These are phyloP conservation scores for Ceratobasidium sp. DNA, from an alignment of 1,284 basidiomycete species.

Conservation along the genomic window DNA sequence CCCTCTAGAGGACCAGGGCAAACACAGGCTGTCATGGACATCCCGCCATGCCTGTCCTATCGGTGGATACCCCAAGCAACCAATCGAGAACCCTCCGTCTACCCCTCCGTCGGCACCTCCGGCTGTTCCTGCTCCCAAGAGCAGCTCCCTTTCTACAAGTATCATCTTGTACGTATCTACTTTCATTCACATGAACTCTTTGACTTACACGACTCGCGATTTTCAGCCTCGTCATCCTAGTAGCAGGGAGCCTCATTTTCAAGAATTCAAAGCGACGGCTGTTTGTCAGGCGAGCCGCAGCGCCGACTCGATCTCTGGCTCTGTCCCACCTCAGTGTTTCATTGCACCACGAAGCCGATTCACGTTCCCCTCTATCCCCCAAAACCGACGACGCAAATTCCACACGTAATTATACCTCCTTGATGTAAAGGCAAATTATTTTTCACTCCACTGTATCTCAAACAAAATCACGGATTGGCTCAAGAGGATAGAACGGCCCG, in stretches of 20 bases:
- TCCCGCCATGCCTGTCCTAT: slow-evolving; percentile 34
- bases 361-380: slow-evolving; percentile 24
- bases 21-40: slow-evolving; percentile 22
- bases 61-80: slow-evolving; percentile 24
- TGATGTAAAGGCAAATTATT: background rate
- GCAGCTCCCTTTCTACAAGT: background rate
- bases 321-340: slow-evolving; percentile 6
- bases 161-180: background rate
- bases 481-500: too few relatives aligned
- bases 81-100: background rate
- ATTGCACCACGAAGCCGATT: slow-evolving; percentile 27
- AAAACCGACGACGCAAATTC: background rate
- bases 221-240: background rate
- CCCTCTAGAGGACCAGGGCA: slow-evolving; percentile 38
- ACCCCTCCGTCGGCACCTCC: background rate
- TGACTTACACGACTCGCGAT: background rate
- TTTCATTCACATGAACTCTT: background rate
- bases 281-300: background rate
- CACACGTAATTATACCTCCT: slow-evolving; percentile 9
- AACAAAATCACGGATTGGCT: too few relatives aligned
- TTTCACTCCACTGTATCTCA: too few relatives aligned
- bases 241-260: background rate
- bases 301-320: background rate
- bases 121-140: background rate
- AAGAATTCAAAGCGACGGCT: background rate